These are phyloP conservation scores for Xanthoconium purpureum DNA, from an alignment of 768 basidiomycete genomes.

Conservation along the genomic window DNA sequence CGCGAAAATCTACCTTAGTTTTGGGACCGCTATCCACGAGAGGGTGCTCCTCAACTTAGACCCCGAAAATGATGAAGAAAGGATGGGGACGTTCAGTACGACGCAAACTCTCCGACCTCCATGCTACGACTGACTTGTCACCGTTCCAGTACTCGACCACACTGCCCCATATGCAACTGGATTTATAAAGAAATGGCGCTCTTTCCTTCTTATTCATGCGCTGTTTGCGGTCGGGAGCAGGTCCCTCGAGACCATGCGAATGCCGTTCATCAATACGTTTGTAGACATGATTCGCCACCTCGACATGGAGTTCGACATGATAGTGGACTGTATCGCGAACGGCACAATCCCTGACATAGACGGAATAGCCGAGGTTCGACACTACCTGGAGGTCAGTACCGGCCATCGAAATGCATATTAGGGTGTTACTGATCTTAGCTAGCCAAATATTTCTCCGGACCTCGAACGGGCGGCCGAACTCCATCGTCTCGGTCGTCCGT, in stretches of 20 bases:
- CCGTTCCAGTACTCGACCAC: conserved; percentile 3
- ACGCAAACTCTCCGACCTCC: background rate
- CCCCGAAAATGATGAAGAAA: conserved; percentile 6
- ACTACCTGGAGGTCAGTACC: background rate
- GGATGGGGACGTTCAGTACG: conserved; percentile 10
- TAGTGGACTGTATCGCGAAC: background rate
- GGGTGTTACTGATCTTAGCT: background rate
- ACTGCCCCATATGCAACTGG: conserved; percentile 1
- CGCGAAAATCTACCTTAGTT: background rate
- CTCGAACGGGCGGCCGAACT: conserved; percentile 8
- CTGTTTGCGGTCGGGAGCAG: conserved; percentile 5
- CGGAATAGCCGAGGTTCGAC: background rate
- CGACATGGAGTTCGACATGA: background rate
- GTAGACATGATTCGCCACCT: background rate
- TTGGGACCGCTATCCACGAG: background rate
- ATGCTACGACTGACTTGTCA: background rate
- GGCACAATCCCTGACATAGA: background rate
- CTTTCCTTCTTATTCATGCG: conserved; percentile 13
- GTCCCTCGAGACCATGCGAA: conserved; percentile 2
- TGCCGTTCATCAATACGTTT: background rate
- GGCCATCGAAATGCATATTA: background rate
- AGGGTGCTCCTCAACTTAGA: background rate
- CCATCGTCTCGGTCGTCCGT: conserved; percentile 14
- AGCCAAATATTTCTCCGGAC: conserved; percentile 5
- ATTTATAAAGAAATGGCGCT: conserved; percentile 9